phyloP scores from a whole-genome alignment of 208 protist genomes.

The Trichomonas gallinae region DNA sequence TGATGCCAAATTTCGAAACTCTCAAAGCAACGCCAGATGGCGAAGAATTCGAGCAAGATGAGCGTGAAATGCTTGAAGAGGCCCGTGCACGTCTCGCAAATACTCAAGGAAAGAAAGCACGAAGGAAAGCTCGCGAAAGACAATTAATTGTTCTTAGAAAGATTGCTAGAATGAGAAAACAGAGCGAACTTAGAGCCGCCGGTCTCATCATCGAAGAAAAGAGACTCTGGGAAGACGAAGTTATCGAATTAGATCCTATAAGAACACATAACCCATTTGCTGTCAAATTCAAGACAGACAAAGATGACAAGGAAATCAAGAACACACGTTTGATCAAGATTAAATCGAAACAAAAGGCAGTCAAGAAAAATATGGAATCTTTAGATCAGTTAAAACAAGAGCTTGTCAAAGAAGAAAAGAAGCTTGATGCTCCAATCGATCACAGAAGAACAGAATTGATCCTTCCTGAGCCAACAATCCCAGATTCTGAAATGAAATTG shows the following conservation, averaged over 20 bases:
- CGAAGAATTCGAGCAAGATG: conserved; percentile 85
- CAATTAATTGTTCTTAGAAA: conserved; percentile 89
- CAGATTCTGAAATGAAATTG: not conserved
- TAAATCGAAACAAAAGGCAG: not conserved
- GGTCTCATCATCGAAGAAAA: conserved; percentile 53
- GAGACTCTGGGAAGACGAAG: not conserved
- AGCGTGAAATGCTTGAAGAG: conserved; percentile 86
- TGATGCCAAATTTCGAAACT: conserved; percentile 83
- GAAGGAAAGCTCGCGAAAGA: conserved; percentile 73
- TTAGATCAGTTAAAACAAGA: not conserved
- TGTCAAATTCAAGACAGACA: not conserved
- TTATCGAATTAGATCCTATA: not conserved
- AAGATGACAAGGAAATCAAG: not conserved
- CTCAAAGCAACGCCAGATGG: conserved; percentile 83
- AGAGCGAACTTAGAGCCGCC: conserved; percentile 74
- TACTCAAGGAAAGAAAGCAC: conserved; percentile 69
- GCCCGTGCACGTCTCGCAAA: conserved; percentile 88
- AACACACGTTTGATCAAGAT: not conserved
- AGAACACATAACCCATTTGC: not conserved
- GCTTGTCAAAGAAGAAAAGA: not conserved
- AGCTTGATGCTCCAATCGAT: not conserved
- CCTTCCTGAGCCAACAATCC: not conserved
- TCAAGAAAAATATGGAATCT: not conserved
- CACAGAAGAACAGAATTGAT: not conserved
- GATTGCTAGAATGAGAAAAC: conserved; percentile 82